These are phyloP conservation scores for Kwoniella dejecticola DNA, from an alignment of 768 basidiomycete species.

Conservation along the genomic window DNA sequence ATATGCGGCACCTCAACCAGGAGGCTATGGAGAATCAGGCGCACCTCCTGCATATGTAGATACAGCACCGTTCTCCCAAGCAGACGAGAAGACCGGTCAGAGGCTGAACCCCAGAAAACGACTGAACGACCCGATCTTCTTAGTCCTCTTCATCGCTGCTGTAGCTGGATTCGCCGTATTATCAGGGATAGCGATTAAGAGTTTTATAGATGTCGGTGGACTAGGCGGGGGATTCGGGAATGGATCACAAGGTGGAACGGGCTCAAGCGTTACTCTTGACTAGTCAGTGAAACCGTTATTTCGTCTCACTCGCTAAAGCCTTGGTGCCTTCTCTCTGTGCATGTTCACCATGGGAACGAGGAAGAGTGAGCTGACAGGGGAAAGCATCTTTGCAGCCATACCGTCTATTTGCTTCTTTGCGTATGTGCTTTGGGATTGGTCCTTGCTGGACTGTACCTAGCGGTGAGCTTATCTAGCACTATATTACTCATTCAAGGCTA, in stretches of 20 bases:
- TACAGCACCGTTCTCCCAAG: slow-evolving; percentile 46
- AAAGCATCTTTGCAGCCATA: no score
- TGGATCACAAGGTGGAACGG: slow-evolving; percentile 57
- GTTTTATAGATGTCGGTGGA: slow-evolving; percentile 68
- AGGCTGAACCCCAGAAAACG: slow-evolving; percentile 61
- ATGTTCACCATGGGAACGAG: no score
- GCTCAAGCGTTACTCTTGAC: slow-evolving; percentile 68
- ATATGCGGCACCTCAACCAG: slow-evolving; percentile 30
- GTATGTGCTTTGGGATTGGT: slow-evolving; percentile 70
- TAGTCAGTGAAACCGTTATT: slow-evolving; percentile 58
- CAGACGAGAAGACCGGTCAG: slow-evolving; percentile 50
- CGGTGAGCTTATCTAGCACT: slow-evolving; percentile 56
- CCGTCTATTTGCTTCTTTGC: slow-evolving; percentile 74
- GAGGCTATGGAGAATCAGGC: neutral
- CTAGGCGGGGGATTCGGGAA: slow-evolving; percentile 69
- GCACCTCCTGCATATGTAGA: slow-evolving; percentile 26
- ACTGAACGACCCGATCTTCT: slow-evolving; percentile 72
- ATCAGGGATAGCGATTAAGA: slow-evolving; percentile 66
- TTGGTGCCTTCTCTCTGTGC: neutral
- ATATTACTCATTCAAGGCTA: no score
- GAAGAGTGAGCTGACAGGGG: no score
- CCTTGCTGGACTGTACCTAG: slow-evolving; percentile 68
- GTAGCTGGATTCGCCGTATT: slow-evolving; percentile 71
- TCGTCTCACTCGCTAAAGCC: neutral
- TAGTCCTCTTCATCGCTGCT: slow-evolving; percentile 72